Percentiles rank a stretch among this genome's conserved stretches.
Conservation (phyloP, 2,329 filamentous ascomycete genomes). For the Drechmeria coniospora region DNA sequence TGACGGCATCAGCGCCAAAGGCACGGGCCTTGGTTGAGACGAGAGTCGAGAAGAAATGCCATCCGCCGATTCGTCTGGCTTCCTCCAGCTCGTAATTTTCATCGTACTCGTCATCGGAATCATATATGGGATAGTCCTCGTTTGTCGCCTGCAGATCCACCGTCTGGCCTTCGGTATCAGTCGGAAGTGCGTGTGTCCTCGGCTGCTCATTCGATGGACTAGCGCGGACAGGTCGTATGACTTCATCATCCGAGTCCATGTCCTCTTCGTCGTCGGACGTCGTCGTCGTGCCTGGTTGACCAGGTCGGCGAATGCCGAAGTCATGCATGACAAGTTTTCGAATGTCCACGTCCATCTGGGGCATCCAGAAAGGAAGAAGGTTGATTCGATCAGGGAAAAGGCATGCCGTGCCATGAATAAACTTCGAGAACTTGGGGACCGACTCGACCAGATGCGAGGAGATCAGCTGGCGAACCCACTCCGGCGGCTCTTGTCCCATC, state of each 20-base stretch:
- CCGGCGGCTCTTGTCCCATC: conserved; percentile 81
- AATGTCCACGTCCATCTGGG: conserved; percentile 96
- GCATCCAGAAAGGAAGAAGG: conserved; percentile 90
- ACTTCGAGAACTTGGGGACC: conserved; percentile 99
- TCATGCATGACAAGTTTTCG: conserved; percentile 78
- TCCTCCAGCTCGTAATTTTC: conserved; percentile 62
- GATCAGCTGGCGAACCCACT: conserved; percentile 91
- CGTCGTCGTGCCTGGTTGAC: conserved; percentile 59
- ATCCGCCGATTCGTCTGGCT: conserved; percentile 60
- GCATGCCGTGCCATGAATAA: conserved; percentile 85
- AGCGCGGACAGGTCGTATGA: conserved; percentile 2
- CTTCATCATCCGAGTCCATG: conserved; percentile 50
- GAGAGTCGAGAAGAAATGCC: conserved; percentile 54
- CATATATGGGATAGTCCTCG: conserved; percentile 75
- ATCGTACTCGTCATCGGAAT: conserved; percentile 67
- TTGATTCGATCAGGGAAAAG: conserved; percentile 80
- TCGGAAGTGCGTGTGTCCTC: conserved; percentile 21
- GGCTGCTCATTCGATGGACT: conserved; percentile 18
- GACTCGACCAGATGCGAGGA: conserved; percentile 91
- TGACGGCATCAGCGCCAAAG: conserved; percentile 25
- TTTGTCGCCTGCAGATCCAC: conserved; percentile 41
- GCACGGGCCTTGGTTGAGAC: conserved; percentile 27
- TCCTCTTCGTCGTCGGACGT: conserved; percentile 67
- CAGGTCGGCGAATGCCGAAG: conserved; percentile 78
- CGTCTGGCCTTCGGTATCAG: conserved; percentile 74